Evolutionary conservation across 2,329 filamentous ascomycete genomes (phyloP).

Genomic region (Lachnellula willkommii): DNA sequence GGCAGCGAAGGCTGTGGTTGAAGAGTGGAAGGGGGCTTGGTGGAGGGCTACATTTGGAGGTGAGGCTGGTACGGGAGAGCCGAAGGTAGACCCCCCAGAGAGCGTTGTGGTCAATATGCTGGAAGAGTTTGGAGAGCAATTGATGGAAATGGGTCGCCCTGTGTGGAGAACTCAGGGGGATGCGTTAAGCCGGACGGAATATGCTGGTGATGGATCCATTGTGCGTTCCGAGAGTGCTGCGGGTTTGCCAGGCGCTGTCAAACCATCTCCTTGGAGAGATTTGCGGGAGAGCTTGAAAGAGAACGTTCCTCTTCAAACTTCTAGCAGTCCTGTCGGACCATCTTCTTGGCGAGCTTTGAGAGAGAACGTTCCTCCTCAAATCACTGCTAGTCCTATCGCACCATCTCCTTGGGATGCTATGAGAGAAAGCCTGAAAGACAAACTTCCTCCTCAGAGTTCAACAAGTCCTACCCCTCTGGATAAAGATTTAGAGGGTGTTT

Average conservation of each 20-base stretch:
- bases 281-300: neutral
- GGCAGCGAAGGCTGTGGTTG: constrained; percentile 12
- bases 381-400: neutral
- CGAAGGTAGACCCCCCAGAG: constrained; percentile 4
- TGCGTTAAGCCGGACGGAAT: constrained; percentile 14
- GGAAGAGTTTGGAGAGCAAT: constrained; percentile 13
- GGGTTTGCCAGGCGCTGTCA: neutral
- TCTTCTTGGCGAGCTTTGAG: neutral
- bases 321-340: neutral
- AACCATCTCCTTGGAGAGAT: neutral
- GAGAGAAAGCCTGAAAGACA: neutral
- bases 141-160: constrained; percentile 14
- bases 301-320: neutral
- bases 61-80: constrained; percentile 8
- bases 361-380: neutral
- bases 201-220: constrained; percentile 10
- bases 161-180: constrained; percentile 23
- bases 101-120: constrained; percentile 12
- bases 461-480: neutral
- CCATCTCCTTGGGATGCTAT: neutral
- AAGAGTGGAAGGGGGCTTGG: constrained; percentile 21
- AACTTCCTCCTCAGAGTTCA: neutral
- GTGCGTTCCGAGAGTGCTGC: neutral
- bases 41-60: constrained; percentile 22
- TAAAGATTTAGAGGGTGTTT: neutral